Percentiles rank a stretch among this genome's conserved stretches.
Conservation (phyloP, 257 asterid species). For the Salvia hispanica region DNA sequence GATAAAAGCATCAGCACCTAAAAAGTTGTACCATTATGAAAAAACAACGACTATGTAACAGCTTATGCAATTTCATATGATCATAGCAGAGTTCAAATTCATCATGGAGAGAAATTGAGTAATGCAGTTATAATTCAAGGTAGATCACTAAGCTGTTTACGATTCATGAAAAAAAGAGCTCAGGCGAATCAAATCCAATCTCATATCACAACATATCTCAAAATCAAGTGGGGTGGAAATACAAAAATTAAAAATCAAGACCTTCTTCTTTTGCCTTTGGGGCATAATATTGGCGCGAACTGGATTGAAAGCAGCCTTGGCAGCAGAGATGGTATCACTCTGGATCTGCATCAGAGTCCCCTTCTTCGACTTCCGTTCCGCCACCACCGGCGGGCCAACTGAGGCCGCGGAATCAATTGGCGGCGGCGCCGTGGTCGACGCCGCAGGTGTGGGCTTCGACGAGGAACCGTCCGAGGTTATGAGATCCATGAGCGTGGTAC, state of each 20-base stretch:
- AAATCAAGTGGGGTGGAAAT: constrained; percentile 5
- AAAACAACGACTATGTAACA: too few species aligned
- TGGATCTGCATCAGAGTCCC: constrained; percentile 97
- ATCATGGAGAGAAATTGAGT: neutral
- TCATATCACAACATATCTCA: constrained; percentile 9
- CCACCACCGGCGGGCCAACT: constrained; percentile 49
- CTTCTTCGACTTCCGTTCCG: constrained; percentile 84
- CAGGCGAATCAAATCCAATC: constrained; percentile 6
- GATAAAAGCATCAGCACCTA: constrained; percentile 29
- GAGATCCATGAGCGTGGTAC: constrained; percentile 98
- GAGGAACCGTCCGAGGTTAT: constrained; percentile 88
- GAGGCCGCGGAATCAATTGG: constrained; percentile 46
- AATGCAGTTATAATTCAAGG: constrained; percentile 11
- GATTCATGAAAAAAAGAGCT: constrained; percentile 8
- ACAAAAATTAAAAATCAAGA: constrained; percentile 18
- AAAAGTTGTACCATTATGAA: neutral
- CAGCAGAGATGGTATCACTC: constrained; percentile 91
- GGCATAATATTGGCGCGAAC: constrained; percentile 83
- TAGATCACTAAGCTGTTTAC: constrained; percentile 4
- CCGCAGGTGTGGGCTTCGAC: constrained; percentile 49
- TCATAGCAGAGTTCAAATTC: constrained; percentile 19
- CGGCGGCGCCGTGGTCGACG: constrained; percentile 59
- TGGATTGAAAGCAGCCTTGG: constrained; percentile 83
- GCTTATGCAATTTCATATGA: neutral
- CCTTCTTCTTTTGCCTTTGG: constrained; percentile 82